Evolutionary conservation across 1,284 basidiomycete genomes (phyloP).

Genomic region (Cryptococcus sp.): DNA sequence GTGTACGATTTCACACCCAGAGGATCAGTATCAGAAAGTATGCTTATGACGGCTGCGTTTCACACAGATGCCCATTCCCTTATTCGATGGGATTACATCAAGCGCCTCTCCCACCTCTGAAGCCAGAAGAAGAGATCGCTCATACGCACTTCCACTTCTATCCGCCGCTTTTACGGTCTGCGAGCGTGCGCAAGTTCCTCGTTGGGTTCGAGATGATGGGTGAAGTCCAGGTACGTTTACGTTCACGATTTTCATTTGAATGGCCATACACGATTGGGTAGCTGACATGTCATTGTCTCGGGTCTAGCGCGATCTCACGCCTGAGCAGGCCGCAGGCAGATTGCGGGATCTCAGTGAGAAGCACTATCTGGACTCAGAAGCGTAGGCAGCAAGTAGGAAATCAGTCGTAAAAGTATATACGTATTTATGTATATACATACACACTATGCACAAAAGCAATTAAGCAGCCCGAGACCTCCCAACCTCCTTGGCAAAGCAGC

Average conservation of each 20-base stretch:
- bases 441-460: too few species aligned
- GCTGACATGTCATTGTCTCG: not conserved
- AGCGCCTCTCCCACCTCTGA: conserved; percentile 61
- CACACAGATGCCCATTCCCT: conserved; percentile 71
- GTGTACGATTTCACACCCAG: not conserved
- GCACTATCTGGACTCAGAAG: conserved; percentile 58
- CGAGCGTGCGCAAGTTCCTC: conserved; percentile 83
- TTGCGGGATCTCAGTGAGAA: conserved; percentile 61
- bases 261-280: not conserved
- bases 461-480: too few species aligned
- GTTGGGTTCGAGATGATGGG: conserved; percentile 95
- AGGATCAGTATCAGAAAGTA: too few species aligned
- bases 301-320: conserved; percentile 73
- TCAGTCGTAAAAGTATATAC: too few species aligned
- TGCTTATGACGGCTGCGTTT: not conserved
- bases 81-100: conserved; percentile 98
- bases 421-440: too few species aligned
- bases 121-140: conserved; percentile 56
- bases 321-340: conserved; percentile 79
- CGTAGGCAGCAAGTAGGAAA: too few species aligned
- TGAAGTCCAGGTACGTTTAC: conserved; percentile 65
- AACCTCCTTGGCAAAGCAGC: too few species aligned
- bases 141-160: conserved; percentile 89
- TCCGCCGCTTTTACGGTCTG: conserved; percentile 80
- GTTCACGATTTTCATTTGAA: too few species aligned